Evolutionary conservation across 2,329 filamentous ascomycete genomes (phyloP).

Genomic region (Dothistroma pini): DNA sequence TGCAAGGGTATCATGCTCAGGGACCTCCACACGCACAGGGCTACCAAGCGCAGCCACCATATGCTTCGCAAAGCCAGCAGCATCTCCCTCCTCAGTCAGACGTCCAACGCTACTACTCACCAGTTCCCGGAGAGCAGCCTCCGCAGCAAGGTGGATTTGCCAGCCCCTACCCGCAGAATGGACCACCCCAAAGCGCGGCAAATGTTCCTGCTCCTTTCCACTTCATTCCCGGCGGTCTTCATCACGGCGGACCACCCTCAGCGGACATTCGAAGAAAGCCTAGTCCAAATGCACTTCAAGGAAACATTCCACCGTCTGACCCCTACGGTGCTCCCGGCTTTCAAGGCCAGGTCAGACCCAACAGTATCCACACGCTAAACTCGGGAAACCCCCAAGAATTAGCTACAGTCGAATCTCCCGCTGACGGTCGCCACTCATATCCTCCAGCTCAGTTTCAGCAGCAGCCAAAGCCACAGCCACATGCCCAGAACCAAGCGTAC

Average conservation of each 20-base stretch:
- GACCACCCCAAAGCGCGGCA: constrained; percentile 19
- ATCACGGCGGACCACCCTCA: constrained; percentile 21
- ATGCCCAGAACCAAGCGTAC: constrained; percentile 16
- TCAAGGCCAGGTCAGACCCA: constrained; percentile 38
- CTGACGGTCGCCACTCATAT: constrained; percentile 44
- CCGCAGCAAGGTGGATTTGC: constrained; percentile 31
- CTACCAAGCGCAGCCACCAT: constrained; percentile 34
- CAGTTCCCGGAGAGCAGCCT: constrained; percentile 30
- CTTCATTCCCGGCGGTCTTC: constrained; percentile 35
- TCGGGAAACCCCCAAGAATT: constrained; percentile 46
- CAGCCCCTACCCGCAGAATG: constrained; percentile 27
- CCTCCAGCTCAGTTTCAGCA: constrained; percentile 27
- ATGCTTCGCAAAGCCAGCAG: constrained; percentile 25
- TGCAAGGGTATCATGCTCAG: constrained; percentile 30
- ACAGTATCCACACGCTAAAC: constrained; percentile 38
- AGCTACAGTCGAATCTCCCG: constrained; percentile 45
- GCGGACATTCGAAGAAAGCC: constrained; percentile 21
- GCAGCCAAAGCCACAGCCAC: constrained; percentile 23
- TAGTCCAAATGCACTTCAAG: constrained; percentile 24
- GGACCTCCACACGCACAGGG: constrained; percentile 30
- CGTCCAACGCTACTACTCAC: constrained; percentile 38
- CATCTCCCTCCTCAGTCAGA: constrained; percentile 34
- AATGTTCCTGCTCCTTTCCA: constrained; percentile 35
- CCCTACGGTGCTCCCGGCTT: constrained; percentile 36
- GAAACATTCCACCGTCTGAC: constrained; percentile 30